Percentiles rank a stretch among this genome's conserved stretches.
Evolutionary conservation across 2,329 filamentous ascomycete genomes (phyloP).

Genomic region (Fusarium agapanthi): DNA sequence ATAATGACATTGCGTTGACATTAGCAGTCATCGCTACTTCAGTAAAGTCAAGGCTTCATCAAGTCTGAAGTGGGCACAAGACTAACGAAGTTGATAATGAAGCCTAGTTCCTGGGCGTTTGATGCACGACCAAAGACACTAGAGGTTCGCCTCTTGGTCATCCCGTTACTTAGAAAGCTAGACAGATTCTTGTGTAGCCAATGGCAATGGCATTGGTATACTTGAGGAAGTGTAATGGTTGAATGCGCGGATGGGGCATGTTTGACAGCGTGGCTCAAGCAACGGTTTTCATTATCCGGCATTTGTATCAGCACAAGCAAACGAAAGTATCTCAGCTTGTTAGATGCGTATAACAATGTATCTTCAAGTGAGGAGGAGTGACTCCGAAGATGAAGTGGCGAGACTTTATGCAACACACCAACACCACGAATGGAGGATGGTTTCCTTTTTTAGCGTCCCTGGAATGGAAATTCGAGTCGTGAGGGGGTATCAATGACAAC

Average conservation of each 20-base stretch:
- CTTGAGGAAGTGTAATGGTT: background rate
- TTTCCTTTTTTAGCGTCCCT: conserved; percentile 2
- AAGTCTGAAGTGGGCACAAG: background rate
- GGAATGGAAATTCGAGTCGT: conserved; percentile 7
- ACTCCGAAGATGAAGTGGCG: background rate
- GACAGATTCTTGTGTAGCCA: background rate
- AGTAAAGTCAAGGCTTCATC: background rate
- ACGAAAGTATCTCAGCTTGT: background rate
- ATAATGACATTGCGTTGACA: background rate
- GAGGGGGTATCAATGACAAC: conserved; percentile 23
- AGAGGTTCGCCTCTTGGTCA: background rate
- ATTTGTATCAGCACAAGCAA: background rate
- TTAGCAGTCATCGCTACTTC: background rate
- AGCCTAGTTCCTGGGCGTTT: conserved; percentile 1
- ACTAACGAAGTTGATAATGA: background rate
- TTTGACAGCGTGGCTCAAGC: background rate
- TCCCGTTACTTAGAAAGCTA: conserved; percentile 19
- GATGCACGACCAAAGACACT: background rate
- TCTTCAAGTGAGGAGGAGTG: background rate
- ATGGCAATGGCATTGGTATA: background rate
- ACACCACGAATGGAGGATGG: conserved; percentile 1
- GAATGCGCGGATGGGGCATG: background rate
- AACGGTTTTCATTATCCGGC: background rate
- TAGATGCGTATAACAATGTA: background rate
- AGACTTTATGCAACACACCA: conserved; percentile 5